phyloP scores from a whole-genome alignment of 2,329 filamentous ascomycete genomes.

The Ceratocystiopsis brevicomis region DNA sequence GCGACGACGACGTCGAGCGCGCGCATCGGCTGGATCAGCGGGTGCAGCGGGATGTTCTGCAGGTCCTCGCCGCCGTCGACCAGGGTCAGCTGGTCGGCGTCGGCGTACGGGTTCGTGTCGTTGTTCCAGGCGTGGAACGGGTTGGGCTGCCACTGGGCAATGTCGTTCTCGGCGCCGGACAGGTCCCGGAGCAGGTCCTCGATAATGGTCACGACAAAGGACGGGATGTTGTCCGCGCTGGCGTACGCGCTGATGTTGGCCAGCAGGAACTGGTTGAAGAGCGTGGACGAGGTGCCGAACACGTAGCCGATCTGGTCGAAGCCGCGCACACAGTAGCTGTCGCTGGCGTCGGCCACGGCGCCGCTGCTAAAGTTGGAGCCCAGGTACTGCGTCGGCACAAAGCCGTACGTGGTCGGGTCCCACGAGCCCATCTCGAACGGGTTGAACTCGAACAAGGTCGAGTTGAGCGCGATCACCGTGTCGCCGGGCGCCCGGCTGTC shows the following conservation, averaged over 20 bases:
- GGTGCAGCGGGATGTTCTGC: conserved; percentile 33
- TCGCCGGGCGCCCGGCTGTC: conserved; percentile 27
- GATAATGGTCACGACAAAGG: conserved; percentile 32
- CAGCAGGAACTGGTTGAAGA: conserved; percentile 67
- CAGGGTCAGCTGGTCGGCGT: conserved; percentile 21
- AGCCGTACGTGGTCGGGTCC: conserved; percentile 39
- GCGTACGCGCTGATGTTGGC: conserved; percentile 32
- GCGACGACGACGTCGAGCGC: conserved; percentile 44
- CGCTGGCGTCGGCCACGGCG: conserved; percentile 29
- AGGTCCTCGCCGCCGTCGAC: conserved; percentile 30
- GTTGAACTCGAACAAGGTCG: conserved; percentile 44
- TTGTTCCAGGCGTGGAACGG: conserved; percentile 36
- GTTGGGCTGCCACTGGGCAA: conserved; percentile 38
- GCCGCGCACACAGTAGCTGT: conserved; percentile 48
- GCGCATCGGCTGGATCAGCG: conserved; percentile 29
- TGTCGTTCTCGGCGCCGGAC: conserved; percentile 29
- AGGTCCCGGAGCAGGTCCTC: conserved; percentile 32
- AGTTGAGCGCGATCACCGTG: conserved; percentile 29
- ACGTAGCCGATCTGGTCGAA: conserved; percentile 71
- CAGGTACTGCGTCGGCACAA: conserved; percentile 39
- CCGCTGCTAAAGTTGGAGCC: conserved; percentile 39
- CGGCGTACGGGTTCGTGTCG: conserved; percentile 18
- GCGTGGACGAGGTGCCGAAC: conserved; percentile 67
- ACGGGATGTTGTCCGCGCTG: conserved; percentile 18
- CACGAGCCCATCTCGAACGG: conserved; percentile 49